phyloP scores from a whole-genome alignment of 306 rosid genomes.

The Comarum palustre region DNA sequence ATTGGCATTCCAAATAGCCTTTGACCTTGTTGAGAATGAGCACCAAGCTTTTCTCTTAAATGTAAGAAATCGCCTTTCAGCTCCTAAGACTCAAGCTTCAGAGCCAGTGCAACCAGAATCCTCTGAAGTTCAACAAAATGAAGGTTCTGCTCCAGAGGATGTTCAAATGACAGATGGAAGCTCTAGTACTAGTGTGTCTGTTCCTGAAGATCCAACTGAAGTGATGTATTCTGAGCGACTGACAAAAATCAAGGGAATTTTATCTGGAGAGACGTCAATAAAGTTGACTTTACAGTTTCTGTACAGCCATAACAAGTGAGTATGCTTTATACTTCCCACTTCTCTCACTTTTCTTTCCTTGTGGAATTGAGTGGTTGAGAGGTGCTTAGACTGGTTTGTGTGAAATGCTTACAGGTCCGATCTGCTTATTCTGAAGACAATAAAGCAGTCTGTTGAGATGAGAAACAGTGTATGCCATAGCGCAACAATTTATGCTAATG shows the following conservation, averaged over 20 bases:
- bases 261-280: conserved; percentile 91
- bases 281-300: conserved; percentile 87
- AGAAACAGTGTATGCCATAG: conserved; percentile 96
- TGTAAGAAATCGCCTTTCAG: conserved; percentile 74
- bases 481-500: conserved; percentile 95
- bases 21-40: conserved; percentile 93
- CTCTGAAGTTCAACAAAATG: conserved; percentile 50
- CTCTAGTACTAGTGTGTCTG: conserved; percentile 34
- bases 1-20: conserved; percentile 88
- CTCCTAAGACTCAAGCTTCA: conserved; percentile 52
- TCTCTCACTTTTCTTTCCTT: conserved; percentile 11
- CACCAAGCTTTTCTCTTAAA: conserved; percentile 89
- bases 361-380: conserved; percentile 7
- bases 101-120: conserved; percentile 51
- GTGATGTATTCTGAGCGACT: conserved; percentile 73
- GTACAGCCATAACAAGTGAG: conserved; percentile 97
- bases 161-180: conserved; percentile 77
- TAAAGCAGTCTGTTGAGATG: conserved; percentile 98
- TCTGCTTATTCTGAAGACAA: conserved; percentile 91
- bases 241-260: conserved; percentile 78
- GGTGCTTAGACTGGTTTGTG: conserved; percentile 28
- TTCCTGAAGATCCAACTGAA: conserved; percentile 74
- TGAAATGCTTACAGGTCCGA: conserved; percentile 62
- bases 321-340: conserved; percentile 17
- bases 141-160: conserved; percentile 59